Evolutionary conservation across 352 stramenopile species (phyloP).

Genomic region (Phytophthora sansomeana): DNA sequence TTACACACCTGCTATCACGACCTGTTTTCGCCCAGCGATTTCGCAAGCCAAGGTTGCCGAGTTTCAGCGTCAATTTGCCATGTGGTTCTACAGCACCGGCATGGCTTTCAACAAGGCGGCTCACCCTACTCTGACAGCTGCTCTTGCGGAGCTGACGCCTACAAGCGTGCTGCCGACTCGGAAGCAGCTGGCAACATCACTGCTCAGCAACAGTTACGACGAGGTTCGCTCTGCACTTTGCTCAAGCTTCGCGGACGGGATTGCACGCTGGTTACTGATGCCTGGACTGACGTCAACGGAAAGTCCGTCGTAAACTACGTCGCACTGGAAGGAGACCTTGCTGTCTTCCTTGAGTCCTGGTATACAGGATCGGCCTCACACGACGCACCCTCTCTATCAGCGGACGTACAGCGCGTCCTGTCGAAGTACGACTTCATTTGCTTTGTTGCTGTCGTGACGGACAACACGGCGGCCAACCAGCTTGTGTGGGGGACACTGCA

Average conservation of each 20-base stretch:
- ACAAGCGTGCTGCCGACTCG: not conserved
- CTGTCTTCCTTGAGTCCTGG: too few species aligned
- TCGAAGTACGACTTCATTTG: too few species aligned
- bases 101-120: constrained; percentile 18
- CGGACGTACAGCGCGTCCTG: too few species aligned
- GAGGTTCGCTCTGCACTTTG: not conserved
- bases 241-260: not conserved
- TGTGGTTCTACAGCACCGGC: constrained; percentile 18
- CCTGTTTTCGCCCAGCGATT: constrained; percentile 2
- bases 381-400: too few species aligned
- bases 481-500: too few species aligned
- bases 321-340: too few species aligned
- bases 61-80: constrained; percentile 8
- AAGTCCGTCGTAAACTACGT: too few species aligned
- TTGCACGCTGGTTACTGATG: not conserved
- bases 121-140: not conserved
- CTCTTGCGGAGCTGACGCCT: not conserved
- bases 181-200: not conserved
- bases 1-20: not conserved
- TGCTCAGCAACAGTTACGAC: not conserved
- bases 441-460: too few species aligned
- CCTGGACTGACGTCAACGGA: constrained; percentile 15
- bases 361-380: too few species aligned
- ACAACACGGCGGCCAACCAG: too few species aligned
- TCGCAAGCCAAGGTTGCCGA: not conserved